Evolutionary conservation across 139 green algal species (phyloP), one percentile per base, ranked within the genome.

Genomic region (Volvox reticuliferus): DNA sequence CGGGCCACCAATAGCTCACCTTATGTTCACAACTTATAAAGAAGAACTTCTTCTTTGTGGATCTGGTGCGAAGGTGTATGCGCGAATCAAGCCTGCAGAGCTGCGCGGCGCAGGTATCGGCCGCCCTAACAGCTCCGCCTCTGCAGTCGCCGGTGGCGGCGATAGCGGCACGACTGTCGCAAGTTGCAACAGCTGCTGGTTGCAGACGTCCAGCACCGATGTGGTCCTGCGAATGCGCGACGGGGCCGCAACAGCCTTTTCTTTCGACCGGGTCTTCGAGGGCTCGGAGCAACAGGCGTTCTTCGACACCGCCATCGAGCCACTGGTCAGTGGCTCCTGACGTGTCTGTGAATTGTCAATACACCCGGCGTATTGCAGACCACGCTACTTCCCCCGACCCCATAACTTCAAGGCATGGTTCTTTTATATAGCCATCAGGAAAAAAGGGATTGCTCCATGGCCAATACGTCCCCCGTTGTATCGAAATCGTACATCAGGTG

Each of bases 401-500:
- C 44, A 55, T 55, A 55, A 55, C 44, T 9, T 55, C 9, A 55
- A 9, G 44, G 5, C 5, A 55, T 55, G 44, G 44, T 14, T 55
- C 9, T 5, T 55, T 55, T 55, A 55, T 55, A 9, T 14, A 55
- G 5, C 44, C 9, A 55, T 9, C 5, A 55, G 9, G 5, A 55
- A 9, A 55, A 55, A 55, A 55, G 9, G 44, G 9, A 14, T 55
- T 55, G 5, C 9, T 5, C 44, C 44, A 14, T 55, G 44, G 9
- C 44, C 44, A 55, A 55, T 55, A 55, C 44, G 44, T 55, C 9
- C 44, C 44, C 44, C 44, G 44, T 14, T 55, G 44, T 55, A 5
- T 55, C 44, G 44, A 55, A 14, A 5, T 9, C 44, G 44, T 55
- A 55, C 44, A 5, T 9, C 91, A 95, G 93, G 73, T 95, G 32